Percentiles rank a stretch among this genome's conserved stretches.
Evolutionary conservation across 352 stramenopile species (phyloP).

Genomic region (Achlya hypogyna): DNA sequence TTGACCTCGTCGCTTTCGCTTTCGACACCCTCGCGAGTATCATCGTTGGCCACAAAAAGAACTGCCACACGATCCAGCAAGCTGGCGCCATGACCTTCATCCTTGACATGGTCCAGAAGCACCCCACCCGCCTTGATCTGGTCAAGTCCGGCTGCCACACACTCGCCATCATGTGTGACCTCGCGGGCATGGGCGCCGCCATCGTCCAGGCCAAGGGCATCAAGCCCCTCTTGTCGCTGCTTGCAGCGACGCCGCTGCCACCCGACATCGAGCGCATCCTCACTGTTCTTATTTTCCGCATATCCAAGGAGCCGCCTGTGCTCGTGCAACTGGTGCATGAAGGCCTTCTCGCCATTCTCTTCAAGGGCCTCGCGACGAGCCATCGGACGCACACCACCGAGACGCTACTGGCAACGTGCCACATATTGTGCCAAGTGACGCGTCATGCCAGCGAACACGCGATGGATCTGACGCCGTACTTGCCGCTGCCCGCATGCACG

Average conservation of each 20-base stretch:
- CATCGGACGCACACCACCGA: conserved; percentile 27
- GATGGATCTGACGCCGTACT: conserved; percentile 44
- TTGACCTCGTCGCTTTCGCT: conserved; percentile 33
- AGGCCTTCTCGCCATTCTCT: conserved; percentile 12
- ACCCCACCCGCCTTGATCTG: conserved; percentile 24
- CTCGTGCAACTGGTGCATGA: conserved; percentile 27
- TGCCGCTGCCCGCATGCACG: conserved; percentile 27
- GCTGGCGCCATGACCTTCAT: conserved; percentile 27
- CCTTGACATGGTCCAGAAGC: conserved; percentile 24
- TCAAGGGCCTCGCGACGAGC: conserved; percentile 10
- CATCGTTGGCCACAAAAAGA: conserved; percentile 39
- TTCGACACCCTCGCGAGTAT: conserved; percentile 39
- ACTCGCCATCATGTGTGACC: conserved; percentile 35
- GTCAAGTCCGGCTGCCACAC: conserved; percentile 39
- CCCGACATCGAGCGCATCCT: conserved; percentile 46
- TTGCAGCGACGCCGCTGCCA: conserved; percentile 29
- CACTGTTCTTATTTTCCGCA: conserved; percentile 32
- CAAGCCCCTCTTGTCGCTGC: conserved; percentile 24
- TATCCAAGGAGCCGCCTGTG: conserved; percentile 35
- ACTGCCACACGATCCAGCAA: conserved; percentile 27
- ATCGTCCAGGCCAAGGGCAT: conserved; percentile 33
- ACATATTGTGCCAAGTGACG: conserved; percentile 63
- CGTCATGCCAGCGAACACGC: conserved; percentile 46
- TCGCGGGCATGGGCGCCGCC: conserved; percentile 31
- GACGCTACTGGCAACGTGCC: conserved; percentile 34